Evolutionary conservation across 208 protist genomes (phyloP), one percentile per base, ranked within the genome.

Genomic region (Acanthamoeba castellanii): DNA sequence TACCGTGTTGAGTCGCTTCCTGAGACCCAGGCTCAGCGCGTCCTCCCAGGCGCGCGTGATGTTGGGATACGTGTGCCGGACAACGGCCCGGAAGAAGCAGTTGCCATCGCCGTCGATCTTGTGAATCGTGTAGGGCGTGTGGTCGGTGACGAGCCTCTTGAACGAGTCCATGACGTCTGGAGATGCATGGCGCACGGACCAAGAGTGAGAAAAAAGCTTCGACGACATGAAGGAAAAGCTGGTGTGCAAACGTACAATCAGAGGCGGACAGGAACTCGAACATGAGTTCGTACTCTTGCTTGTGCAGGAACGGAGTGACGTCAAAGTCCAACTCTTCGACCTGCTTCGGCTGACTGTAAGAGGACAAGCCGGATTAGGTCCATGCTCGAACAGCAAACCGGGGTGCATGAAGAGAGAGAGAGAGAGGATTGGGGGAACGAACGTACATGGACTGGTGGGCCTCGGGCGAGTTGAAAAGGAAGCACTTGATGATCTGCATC

Each of bases 71-170:
- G 64, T 92, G 64, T 76, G 64, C 37, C 45, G 74, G 55, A 92
- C 25, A 9, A 92, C 85, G 6, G 85, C 85, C 3, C 85, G 52
- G 64, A 92, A 92, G 85, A 92, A 92, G 59, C 85, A 92, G 34
- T 92, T 92, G 52, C 85, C 85, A 92, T 92, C 85, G 32, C 85
- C 85, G 18, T 92, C 85, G 27, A 92, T 55, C 85, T 68, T 76
- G 64, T 34, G 13, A 16, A 92, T 92, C 3, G 14, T 66, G 61
- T 92, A 55, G 4, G 64, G 59, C 16, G 85, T 92, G 59, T 92
- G 85, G 37, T 92, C 85, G 7, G 37, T 32, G 18, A 92, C 64
- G 32, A 92, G 52, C 59, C 34, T 92, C 42, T 74, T 68, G 85
- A 92, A 92, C 59, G 85, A 7, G 25, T 92, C 85, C 85, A 92